These are phyloP conservation scores for Leptosphaerulina australis DNA, from an alignment of 2,329 filamentous ascomycete species.

Conservation along the genomic window DNA sequence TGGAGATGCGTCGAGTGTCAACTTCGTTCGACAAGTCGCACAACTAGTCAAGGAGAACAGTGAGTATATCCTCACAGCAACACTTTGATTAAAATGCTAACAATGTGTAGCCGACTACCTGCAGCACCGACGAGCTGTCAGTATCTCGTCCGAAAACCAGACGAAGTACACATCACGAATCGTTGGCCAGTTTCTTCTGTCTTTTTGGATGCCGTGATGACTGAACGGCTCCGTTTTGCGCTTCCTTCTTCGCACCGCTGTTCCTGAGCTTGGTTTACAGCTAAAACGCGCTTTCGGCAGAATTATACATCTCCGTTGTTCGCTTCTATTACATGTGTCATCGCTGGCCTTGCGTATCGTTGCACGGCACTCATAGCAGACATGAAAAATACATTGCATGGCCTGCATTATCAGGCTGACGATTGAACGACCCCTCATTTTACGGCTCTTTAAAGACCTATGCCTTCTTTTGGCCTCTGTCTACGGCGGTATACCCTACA, in stretches of 20 bases:
- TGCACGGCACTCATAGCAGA: background rate
- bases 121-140: conserved; percentile 44
- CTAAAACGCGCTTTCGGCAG: background rate
- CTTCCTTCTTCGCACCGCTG: background rate
- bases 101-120: conserved; percentile 47
- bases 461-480: background rate
- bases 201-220: conserved; percentile 40
- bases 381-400: conserved; percentile 5
- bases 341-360: background rate
- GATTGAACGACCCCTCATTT: conserved; percentile 11
- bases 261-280: background rate
- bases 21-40: conserved; percentile 48
- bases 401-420: background rate
- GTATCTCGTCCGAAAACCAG: conserved; percentile 48
- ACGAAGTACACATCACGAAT: conserved; percentile 52
- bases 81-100: conserved; percentile 16
- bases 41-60: conserved; percentile 52
- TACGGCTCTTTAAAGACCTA: background rate
- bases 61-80: conserved; percentile 31
- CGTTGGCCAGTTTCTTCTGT: conserved; percentile 52
- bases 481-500: background rate
- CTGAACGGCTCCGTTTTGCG: background rate
- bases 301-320: background rate
- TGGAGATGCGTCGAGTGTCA: conserved; percentile 42
- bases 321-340: background rate